A percentile compares a stretch with the other conserved stretches of the same genome.
Conservation (phyloP, 495 filamentous ascomycete species). For the Tetracladium setigerum region DNA sequence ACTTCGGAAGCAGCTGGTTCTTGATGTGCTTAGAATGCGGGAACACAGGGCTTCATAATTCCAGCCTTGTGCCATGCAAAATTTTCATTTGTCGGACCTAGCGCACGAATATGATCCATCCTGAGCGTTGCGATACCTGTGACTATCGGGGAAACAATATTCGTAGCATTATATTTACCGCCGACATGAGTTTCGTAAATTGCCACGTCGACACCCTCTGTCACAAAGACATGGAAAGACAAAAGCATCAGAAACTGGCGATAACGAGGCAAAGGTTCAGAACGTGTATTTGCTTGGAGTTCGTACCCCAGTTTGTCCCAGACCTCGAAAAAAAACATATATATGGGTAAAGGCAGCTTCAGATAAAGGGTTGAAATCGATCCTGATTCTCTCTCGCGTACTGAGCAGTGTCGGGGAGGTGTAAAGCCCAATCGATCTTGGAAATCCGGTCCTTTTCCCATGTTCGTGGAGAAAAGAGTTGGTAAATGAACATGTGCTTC, state of each 20-base stretch:
- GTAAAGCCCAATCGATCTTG: constrained; percentile 66
- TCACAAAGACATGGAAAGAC: constrained; percentile 78
- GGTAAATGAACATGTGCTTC: constrained; percentile 63
- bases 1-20: constrained; percentile 55
- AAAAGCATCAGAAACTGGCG: constrained; percentile 63
- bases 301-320: constrained; percentile 62
- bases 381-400: constrained; percentile 79
- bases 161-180: constrained; percentile 88
- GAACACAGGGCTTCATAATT: constrained; percentile 67
- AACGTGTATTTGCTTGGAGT: constrained; percentile 56
- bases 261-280: constrained; percentile 36
- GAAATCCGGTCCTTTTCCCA: constrained; percentile 17
- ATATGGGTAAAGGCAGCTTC: constrained; percentile 73
- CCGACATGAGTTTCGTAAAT: constrained; percentile 90
- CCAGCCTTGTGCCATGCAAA: constrained; percentile 97
- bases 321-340: constrained; percentile 74
- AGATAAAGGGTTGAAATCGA: constrained; percentile 65
- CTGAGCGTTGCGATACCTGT: constrained; percentile 75
- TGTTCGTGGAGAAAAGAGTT: constrained; percentile 40
- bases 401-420: constrained; percentile 81
- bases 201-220: constrained; percentile 69
- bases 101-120: constrained; percentile 75
- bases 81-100: constrained; percentile 75
- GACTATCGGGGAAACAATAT: constrained; percentile 70
- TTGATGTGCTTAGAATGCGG: constrained; percentile 71